Conservation (phyloP, 2,329 filamentous ascomycete genomes). For the Xylariaceae sp. region DNA sequence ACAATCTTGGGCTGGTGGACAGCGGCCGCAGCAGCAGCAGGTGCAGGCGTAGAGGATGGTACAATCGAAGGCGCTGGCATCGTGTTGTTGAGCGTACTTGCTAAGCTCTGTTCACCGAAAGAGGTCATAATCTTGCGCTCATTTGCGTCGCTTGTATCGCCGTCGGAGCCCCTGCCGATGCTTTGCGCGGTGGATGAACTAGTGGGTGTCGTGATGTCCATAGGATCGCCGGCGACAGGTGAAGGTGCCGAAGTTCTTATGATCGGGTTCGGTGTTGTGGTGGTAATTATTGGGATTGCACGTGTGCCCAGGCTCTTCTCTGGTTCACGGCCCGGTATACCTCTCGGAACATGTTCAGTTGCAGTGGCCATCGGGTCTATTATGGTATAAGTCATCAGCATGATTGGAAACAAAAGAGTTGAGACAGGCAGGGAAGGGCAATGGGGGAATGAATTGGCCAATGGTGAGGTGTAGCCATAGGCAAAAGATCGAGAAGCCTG, state of each 20-base stretch:
- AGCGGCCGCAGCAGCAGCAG: conserved; percentile 59
- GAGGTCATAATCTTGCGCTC: conserved; percentile 35
- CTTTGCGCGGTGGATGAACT: conserved; percentile 40
- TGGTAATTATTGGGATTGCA: conserved; percentile 48
- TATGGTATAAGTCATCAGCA: conserved; percentile 21
- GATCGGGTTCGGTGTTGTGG: conserved; percentile 41
- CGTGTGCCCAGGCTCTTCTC: conserved; percentile 46
- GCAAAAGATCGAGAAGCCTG: not conserved
- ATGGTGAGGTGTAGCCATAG: conserved; percentile 1
- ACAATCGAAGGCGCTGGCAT: conserved; percentile 37
- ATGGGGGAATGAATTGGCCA: conserved; percentile 6
- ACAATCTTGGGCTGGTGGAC: conserved; percentile 95
- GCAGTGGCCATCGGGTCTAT: conserved; percentile 49
- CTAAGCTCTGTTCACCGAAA: conserved; percentile 35
- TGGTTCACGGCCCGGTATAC: conserved; percentile 36
- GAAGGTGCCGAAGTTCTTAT: conserved; percentile 55
- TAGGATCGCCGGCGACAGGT: conserved; percentile 49
- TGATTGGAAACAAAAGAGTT: conserved; percentile 19
- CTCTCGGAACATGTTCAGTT: conserved; percentile 46
- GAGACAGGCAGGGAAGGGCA: conserved; percentile 23
- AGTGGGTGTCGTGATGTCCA: conserved; percentile 55
- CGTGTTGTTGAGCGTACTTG: conserved; percentile 33
- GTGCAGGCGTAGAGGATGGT: conserved; percentile 31
- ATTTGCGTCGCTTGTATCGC: conserved; percentile 35
- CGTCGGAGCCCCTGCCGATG: conserved; percentile 41